Base-by-base conservation (phyloP, 805 yeast species). In the Metschnikowia sp. region DNA sequence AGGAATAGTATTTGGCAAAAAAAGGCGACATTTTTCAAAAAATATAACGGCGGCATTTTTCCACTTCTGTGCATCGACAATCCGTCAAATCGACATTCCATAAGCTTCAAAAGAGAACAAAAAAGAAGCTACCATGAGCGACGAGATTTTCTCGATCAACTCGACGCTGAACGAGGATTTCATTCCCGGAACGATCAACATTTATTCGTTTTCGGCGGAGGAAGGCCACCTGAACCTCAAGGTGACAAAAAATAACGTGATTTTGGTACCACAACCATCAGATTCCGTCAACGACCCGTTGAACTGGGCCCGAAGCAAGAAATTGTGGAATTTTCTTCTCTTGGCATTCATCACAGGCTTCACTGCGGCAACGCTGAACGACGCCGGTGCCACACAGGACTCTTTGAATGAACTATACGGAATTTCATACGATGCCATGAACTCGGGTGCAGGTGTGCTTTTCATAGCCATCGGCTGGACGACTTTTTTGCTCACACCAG, bases 361-460 rank as follows among this genome's bases (percentile, higher is more conserved):
- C 59, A 83, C 87, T 0, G 87, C 86, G 9, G 87, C 87, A 15
- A 81, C 86, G 12, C 78, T 91, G 5, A 86, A 86, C 61, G 84
- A 81, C 61, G 89, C 90, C 1, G 85, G 87, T 31, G 74, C 89
- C 2, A 76, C 84, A 7, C 89, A 84, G 56, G 87, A 83, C 52
- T 76, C 82, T 1, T 66, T 86, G 54, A 81, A 83, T 52, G 81
- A 72, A 48, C 65, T 71, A n/a, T 82, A 82, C 55, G 83, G 78
- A 12, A 82, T 86, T 53, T 73, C 85, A 7, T 84, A 82, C 59
- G 80, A 75, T 53, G 66, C 84, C 9, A 84, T 86, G 84, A 85
- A 85, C 62, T 80, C 88, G 0, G 92, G 91, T 46, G 90, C 91
- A 2, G 92, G 94, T 53, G 88, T 86, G 26, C 66, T 86, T 42